These are phyloP conservation scores for Ophiostoma tasmaniense DNA, from an alignment of 2,329 filamentous ascomycete species.

Conservation along the genomic window DNA sequence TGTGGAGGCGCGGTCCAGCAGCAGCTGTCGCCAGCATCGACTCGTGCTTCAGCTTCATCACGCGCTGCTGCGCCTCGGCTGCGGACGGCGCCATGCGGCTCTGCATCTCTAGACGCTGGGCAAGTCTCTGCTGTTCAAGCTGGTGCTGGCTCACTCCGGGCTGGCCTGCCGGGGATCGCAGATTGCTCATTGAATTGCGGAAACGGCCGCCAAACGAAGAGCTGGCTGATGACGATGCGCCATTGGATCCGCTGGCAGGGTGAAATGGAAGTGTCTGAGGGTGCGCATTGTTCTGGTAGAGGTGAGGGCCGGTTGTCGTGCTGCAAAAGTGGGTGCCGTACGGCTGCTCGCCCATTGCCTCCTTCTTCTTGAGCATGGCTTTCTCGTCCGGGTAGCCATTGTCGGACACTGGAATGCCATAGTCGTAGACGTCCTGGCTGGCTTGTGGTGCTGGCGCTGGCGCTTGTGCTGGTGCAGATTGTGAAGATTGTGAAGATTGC, in stretches of 20 bases:
- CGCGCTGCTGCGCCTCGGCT: conserved; percentile 17
- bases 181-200: not conserved
- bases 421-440: not conserved
- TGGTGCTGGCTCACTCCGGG: not conserved
- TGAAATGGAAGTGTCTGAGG: not conserved
- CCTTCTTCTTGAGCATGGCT: not conserved
- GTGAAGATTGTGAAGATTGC: not conserved
- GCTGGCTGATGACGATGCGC: not conserved
- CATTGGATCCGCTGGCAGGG: not conserved
- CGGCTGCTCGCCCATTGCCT: not conserved
- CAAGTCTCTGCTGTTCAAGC: conserved; percentile 6
- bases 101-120: conserved; percentile 14
- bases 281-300: not conserved
- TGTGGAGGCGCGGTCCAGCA: conserved; percentile 15
- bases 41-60: conserved; percentile 19
- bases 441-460: not conserved
- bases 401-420: not conserved
- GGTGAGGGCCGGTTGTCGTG: not conserved
- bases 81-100: conserved; percentile 5
- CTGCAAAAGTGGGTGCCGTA: not conserved
- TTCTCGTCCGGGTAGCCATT: not conserved
- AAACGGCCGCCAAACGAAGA: not conserved
- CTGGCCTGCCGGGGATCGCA: not conserved
- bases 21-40: conserved; percentile 11
- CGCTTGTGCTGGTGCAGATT: too few species aligned